Conservation (phyloP, 139 green algal genomes). For the Trebouxia sp. region DNA sequence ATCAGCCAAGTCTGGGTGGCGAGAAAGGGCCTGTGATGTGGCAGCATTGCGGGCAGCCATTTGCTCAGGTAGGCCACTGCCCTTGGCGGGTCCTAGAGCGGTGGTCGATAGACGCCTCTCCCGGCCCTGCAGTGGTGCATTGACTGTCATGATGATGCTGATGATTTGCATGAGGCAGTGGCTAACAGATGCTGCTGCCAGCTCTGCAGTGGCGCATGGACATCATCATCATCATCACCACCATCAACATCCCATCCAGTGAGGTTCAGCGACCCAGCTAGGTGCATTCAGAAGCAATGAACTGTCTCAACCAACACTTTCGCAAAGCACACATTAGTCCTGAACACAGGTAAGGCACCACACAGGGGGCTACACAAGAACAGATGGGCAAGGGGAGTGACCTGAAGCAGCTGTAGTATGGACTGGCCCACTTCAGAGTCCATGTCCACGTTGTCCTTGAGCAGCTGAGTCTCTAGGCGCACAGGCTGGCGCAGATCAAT, state of each 20-base stretch:
- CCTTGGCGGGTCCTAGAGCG: neutral
- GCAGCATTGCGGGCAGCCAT: neutral
- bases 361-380: neutral
- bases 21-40: neutral
- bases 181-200: too few relatives aligned
- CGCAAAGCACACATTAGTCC: too few relatives aligned
- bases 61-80: neutral
- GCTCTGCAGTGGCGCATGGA: too few relatives aligned
- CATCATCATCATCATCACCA: too few relatives aligned
- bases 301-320: too few relatives aligned
- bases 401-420: constrained; percentile 6
- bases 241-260: too few relatives aligned
- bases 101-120: neutral
- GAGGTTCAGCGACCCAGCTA: too few relatives aligned
- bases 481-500: constrained; percentile 12
- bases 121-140: neutral
- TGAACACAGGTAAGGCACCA: too few relatives aligned
- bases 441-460: neutral
- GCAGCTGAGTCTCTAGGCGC: neutral
- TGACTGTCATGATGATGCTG: too few relatives aligned
- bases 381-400: neutral
- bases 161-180: too few relatives aligned
- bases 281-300: too few relatives aligned
- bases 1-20: neutral
- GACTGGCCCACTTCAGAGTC: neutral